These are phyloP conservation scores for Hypoxylon cercidicola DNA, from an alignment of 495 filamentous ascomycete species.

Conservation along the genomic window DNA sequence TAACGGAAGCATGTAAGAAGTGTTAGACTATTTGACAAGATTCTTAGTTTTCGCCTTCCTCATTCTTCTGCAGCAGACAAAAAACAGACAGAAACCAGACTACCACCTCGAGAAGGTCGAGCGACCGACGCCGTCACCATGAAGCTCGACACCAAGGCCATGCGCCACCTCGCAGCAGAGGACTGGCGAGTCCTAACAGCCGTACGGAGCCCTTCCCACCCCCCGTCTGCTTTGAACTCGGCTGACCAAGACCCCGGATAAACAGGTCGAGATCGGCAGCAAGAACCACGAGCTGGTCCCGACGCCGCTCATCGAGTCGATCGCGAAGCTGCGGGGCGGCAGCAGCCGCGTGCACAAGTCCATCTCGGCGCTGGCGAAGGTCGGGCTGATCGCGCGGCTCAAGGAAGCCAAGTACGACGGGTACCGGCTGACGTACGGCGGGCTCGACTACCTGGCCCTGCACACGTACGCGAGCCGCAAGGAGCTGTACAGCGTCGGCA, in stretches of 20 bases:
- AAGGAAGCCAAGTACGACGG: slow-evolving; percentile 98
- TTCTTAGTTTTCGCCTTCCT: no score
- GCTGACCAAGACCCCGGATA: slow-evolving; percentile 9
- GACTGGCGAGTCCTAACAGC: slow-evolving; percentile 96
- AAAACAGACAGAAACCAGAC: no score
- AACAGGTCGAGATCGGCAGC: slow-evolving; percentile 88
- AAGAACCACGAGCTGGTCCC: slow-evolving; percentile 98
- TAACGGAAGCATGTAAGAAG: no score
- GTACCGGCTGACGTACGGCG: slow-evolving; percentile 96
- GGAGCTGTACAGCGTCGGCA: slow-evolving; percentile 88
- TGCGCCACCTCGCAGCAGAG: slow-evolving; percentile 90
- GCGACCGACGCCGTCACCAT: slow-evolving; percentile 58
- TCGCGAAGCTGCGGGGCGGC: slow-evolving; percentile 82
- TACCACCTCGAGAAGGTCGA: no score
- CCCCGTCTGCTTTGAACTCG: slow-evolving; percentile 38
- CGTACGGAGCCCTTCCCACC: slow-evolving; percentile 64
- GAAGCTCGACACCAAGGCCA: slow-evolving; percentile 91
- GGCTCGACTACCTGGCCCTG: slow-evolving; percentile 94
- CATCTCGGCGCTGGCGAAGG: slow-evolving; percentile 91
- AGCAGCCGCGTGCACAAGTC: slow-evolving; percentile 80
- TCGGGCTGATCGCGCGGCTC: slow-evolving; percentile 87
- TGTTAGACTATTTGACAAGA: no score
- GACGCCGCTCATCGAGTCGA: slow-evolving; percentile 83
- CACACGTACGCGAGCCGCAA: slow-evolving; percentile 83
- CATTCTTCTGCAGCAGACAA: no score